phyloP scores from a whole-genome alignment of 208 protist genomes.

The Acanthamoeba quina region DNA sequence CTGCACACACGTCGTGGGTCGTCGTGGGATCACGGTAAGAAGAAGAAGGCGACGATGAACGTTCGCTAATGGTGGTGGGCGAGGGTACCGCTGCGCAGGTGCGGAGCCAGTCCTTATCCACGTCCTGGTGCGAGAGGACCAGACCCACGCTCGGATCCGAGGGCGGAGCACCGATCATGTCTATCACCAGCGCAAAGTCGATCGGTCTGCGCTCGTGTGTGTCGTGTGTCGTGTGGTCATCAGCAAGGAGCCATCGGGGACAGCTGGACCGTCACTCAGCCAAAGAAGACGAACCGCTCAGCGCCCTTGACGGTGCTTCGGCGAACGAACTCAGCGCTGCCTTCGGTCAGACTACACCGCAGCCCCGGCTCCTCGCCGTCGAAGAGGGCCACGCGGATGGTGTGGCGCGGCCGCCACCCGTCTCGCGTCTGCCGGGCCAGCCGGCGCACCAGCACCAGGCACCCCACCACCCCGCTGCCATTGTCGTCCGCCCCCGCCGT shows the following conservation, averaged over 20 bases:
- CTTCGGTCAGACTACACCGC: neutral
- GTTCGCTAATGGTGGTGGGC: neutral
- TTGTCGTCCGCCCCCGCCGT: slow-evolving; percentile 18
- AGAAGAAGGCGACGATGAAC: neutral
- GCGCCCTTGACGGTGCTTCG: neutral
- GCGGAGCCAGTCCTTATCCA: neutral
- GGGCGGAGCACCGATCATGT: slow-evolving; percentile 4
- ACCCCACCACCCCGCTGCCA: slow-evolving; percentile 18
- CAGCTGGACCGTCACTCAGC: too few relatives aligned
- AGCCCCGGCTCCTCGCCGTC: slow-evolving; percentile 5
- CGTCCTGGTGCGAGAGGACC: slow-evolving; percentile 7
- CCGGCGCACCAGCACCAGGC: neutral
- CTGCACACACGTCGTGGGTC: too few relatives aligned
- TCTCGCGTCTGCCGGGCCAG: neutral
- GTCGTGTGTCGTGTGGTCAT: neutral
- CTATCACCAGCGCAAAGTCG: slow-evolving; percentile 19
- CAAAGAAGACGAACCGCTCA: neutral
- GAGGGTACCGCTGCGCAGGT: neutral
- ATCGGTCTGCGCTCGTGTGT: neutral
- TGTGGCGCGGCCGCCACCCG: neutral
- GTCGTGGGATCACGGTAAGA: neutral
- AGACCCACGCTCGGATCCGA: slow-evolving; percentile 7
- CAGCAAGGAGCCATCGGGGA: too few relatives aligned
- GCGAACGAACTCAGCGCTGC: neutral
- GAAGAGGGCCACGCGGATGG: slow-evolving; percentile 1